Percentiles rank a stretch among this genome's conserved stretches.
Evolutionary conservation across 2,329 filamentous ascomycete species (phyloP).

Genomic region (Fusarium nisikadoi): DNA sequence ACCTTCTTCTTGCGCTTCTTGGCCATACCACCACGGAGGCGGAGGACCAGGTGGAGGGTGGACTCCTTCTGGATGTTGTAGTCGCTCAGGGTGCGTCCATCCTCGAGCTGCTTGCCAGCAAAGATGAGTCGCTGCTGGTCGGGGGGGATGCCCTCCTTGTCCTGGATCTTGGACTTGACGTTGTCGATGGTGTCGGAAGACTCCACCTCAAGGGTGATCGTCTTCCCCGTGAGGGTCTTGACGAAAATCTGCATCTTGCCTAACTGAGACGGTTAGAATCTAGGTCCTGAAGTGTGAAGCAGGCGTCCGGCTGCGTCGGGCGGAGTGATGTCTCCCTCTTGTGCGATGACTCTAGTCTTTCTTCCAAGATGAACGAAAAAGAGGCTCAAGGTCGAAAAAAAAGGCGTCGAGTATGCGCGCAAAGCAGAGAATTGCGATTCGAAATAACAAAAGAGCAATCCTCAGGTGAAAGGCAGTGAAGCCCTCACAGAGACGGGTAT

Average conservation of each 20-base stretch:
- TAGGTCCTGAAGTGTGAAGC: constrained; percentile 14
- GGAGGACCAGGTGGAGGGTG: constrained; percentile 96
- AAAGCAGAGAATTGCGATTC: constrained; percentile 13
- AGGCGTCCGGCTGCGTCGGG: background rate
- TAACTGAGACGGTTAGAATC: constrained; percentile 58
- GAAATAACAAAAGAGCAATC: constrained; percentile 20
- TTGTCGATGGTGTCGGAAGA: constrained; percentile 99
- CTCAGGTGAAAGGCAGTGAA: constrained; percentile 49
- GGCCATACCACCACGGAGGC: constrained; percentile 90
- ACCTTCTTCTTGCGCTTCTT: constrained; percentile 99
- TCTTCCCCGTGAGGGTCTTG: constrained; percentile 97
- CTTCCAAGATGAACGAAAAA: constrained; percentile 5
- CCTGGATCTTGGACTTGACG: constrained; percentile 98
- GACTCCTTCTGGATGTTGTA: constrained; percentile 99
- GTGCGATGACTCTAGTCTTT: constrained; percentile 18
- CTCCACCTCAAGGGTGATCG: constrained; percentile 99
- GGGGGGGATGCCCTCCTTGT: constrained; percentile 99
- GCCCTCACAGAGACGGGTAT: constrained; percentile 43
- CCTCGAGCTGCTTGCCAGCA: constrained; percentile 99
- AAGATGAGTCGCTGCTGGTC: constrained; percentile 99
- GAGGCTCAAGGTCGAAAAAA: constrained; percentile 19
- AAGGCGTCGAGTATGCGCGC: constrained; percentile 23
- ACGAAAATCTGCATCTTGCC: constrained; percentile 83
- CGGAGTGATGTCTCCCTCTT: constrained; percentile 6
- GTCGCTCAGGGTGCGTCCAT: constrained; percentile 97